These are phyloP conservation scores for Candida broadrunensis DNA, from an alignment of 805 yeast species.

Conservation along the genomic window DNA sequence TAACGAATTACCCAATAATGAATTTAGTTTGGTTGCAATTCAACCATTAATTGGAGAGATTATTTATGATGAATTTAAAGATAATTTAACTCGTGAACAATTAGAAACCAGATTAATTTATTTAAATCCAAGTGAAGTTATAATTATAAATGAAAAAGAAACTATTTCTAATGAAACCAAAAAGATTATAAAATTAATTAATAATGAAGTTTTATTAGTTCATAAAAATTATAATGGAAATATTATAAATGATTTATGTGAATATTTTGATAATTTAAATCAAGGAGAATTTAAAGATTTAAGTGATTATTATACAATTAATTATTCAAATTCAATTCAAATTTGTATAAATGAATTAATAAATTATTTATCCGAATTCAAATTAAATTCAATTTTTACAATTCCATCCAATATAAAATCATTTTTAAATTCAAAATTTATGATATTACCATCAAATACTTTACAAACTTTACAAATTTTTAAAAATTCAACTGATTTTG, in stretches of 20 bases:
- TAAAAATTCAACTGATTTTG: slow-evolving; percentile 54
- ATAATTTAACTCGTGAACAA: slow-evolving; percentile 52
- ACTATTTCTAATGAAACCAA: slow-evolving; percentile 19
- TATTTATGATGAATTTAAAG: slow-evolving; percentile 67
- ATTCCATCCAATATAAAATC: slow-evolving; percentile 48
- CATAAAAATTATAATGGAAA: slow-evolving; percentile 1
- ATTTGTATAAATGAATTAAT: slow-evolving; percentile 46
- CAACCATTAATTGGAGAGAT: slow-evolving; percentile 77
- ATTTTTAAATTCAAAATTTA: slow-evolving; percentile 50
- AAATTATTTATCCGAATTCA: slow-evolving; percentile 59
- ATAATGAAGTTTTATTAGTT: slow-evolving; percentile 8
- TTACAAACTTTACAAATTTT: slow-evolving; percentile 74
- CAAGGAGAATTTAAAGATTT: slow-evolving; percentile 13
- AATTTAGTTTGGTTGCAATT: slow-evolving; percentile 55
- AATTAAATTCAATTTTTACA: slow-evolving; percentile 54
- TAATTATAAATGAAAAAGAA: slow-evolving; percentile 38
- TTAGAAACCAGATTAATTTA: slow-evolving; percentile 73
- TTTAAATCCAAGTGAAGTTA: slow-evolving; percentile 73
- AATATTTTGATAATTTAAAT: slow-evolving; percentile 22
- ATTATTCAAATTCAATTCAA: slow-evolving; percentile 20
- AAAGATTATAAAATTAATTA: slow-evolving; percentile 5
- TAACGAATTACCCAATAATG: slow-evolving; percentile 14
- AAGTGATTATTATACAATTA: slow-evolving; percentile 20
- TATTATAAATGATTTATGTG: slow-evolving; percentile 13
- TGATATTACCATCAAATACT: slow-evolving; percentile 63